A percentile compares a stretch with the other conserved stretches of the same genome.
Conservation (phyloP, 2,329 filamentous ascomycete species). For the Aaosphaeria pasadenensis region DNA sequence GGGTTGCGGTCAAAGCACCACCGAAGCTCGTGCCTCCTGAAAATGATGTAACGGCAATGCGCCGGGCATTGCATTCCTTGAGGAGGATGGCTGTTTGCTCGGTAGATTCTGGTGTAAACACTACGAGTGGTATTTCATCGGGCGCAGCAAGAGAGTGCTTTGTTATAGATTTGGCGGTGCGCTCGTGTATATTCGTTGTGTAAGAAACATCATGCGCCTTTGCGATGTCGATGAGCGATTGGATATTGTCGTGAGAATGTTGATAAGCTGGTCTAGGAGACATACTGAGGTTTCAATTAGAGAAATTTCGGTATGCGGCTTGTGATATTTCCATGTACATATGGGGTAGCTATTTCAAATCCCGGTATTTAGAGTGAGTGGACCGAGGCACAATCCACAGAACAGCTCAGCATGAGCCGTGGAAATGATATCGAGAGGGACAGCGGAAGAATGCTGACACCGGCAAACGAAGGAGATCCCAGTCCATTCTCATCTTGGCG, state of each 20-base stretch:
- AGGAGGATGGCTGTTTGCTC: slow-evolving; percentile 77
- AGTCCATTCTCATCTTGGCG: no score
- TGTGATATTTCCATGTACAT: no score
- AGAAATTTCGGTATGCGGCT: neutral
- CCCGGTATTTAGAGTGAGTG: no score
- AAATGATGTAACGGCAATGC: slow-evolving; percentile 82
- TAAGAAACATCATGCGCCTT: slow-evolving; percentile 6
- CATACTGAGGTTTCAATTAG: neutral
- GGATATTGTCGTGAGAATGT: neutral
- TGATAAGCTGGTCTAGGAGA: neutral
- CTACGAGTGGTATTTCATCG: slow-evolving; percentile 45
- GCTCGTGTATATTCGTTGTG: slow-evolving; percentile 6
- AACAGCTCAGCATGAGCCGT: no score
- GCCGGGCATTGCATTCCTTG: slow-evolving; percentile 74
- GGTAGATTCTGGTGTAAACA: slow-evolving; percentile 72
- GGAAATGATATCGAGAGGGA: no score
- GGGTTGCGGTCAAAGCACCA: slow-evolving; percentile 77
- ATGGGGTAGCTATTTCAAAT: no score
- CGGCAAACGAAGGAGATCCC: no score
- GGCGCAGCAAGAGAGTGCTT: slow-evolving; percentile 19
- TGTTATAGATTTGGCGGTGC: slow-evolving; percentile 18
- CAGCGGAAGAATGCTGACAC: no score
- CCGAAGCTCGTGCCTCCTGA: slow-evolving; percentile 85
- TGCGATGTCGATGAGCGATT: neutral
- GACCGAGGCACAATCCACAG: no score